Evolutionary conservation across 2,329 filamentous ascomycete genomes (phyloP).

Genomic region (Pestalotiopsis fici): DNA sequence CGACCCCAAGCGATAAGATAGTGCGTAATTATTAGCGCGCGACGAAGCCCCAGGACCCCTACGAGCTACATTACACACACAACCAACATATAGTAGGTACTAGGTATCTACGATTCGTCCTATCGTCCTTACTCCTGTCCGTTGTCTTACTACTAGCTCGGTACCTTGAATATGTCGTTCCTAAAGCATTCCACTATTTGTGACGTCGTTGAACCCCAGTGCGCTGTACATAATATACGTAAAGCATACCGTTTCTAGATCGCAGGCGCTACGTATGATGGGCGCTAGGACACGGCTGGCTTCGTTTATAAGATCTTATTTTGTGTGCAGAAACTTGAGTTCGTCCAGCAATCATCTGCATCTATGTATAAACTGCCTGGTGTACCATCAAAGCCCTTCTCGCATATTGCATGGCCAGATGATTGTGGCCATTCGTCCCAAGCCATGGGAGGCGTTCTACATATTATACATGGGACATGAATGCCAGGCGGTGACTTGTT

Average conservation of each 20-base stretch:
- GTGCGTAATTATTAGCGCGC: not conserved
- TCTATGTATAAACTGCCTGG: not conserved
- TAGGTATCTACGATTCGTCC: too few relatives aligned
- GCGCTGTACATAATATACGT: too few relatives aligned
- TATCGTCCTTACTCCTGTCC: too few relatives aligned
- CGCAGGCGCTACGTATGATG: not conserved
- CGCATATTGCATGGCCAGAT: not conserved
- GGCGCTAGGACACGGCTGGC: not conserved
- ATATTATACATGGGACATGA: not conserved
- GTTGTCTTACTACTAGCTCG: too few relatives aligned
- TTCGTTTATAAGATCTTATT: not conserved
- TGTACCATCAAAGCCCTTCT: not conserved
- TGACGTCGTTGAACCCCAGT: too few relatives aligned
- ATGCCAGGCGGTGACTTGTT: not conserved
- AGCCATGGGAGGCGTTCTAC: not conserved
- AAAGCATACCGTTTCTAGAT: too few relatives aligned
- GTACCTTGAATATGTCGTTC: too few relatives aligned
- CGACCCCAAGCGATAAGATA: constrained; percentile 8
- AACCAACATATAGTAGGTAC: too few relatives aligned
- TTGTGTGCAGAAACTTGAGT: not conserved
- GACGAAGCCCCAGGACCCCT: not conserved
- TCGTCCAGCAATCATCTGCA: not conserved
- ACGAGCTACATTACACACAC: not conserved
- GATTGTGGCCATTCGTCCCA: not conserved
- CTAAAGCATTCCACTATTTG: too few relatives aligned